Percentiles rank a stretch among this genome's conserved stretches.
phyloP scores from a whole-genome alignment of 768 basidiomycete species.

The Podaxis sp. region DNA sequence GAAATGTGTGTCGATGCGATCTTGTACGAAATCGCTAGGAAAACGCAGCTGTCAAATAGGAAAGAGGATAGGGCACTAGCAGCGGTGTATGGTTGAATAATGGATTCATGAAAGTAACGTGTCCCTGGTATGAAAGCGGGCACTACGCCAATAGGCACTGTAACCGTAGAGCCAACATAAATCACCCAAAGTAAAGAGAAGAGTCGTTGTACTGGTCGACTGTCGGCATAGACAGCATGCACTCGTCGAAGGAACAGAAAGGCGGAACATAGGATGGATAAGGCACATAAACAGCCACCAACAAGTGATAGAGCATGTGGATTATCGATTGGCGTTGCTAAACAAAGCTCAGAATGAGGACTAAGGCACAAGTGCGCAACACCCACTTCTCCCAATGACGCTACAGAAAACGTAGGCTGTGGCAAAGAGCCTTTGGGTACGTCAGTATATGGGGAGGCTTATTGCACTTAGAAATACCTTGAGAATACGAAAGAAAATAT shows the following conservation, averaged over 20 bases:
- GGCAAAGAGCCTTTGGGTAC: not conserved
- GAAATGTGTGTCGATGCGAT: constrained; percentile 20
- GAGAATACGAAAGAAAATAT: constrained; percentile 4
- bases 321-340: not conserved
- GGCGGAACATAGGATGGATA: constrained; percentile 15
- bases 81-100: constrained; percentile 15
- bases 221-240: no score
- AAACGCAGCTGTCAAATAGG: constrained; percentile 30
- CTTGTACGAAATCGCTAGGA: constrained; percentile 32
- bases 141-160: constrained; percentile 23
- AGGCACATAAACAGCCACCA: not conserved
- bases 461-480: not conserved
- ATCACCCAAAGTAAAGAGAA: constrained; percentile 30
- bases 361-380: not conserved
- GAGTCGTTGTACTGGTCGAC: constrained; percentile 22
- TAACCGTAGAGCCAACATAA: constrained; percentile 23
- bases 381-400: not conserved
- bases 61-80: no score
- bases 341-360: not conserved
- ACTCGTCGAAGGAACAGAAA: constrained; percentile 32
- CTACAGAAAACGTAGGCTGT: not conserved
- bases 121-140: constrained; percentile 29
- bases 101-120: constrained; percentile 27
- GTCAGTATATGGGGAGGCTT: not conserved
- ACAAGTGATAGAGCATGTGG: not conserved